Base-by-base conservation (phyloP, 1,284 basidiomycete species). In the Ganoderma resinaceum region DNA sequence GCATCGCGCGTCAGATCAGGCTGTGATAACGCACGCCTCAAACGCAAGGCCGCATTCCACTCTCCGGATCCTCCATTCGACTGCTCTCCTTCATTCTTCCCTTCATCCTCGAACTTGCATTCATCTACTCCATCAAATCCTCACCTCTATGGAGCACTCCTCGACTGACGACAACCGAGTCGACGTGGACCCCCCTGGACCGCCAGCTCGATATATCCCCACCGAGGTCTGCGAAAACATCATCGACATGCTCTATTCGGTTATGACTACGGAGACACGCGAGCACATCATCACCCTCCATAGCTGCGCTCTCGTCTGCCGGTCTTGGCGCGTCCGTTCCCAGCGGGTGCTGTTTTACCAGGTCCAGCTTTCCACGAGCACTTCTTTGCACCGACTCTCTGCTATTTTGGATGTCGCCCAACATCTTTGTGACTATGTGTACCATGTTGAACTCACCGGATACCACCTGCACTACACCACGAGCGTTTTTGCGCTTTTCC, bases 171-270 rank as follows among this genome's bases (percentile, higher is more conserved):
- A 38, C 37, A 12, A n/a, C n/a, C n/a, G n/a, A n/a, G 42, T 49
- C 46, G 3, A 49, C 4, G 23, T 26, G 23, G 46, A 26, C 7
- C 5, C 3, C 23, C 14, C 23, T 0, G 23, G 11, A 23, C 23
- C 46, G 46, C 23, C 46, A 12, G 11, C 9, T 4, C 3, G 23
- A 14, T 8, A 53, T 31, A 58, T 58, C 33, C 55, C 55, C 33
- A 31, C 31, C 33, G 55, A 58, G 18, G 33, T 58, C 33, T 58
- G 55, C 33, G 55, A 58, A 37, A 58, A 35, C n/a, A 35, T 58
- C 18, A 58, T 58, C 55, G 55, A 58, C 20, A 37, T 37, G 55
- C 55, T 58, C 4, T 35, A 37, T 11, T 58, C 55, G 7, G 2
- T 11, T 1, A 0, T 12, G 9, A 23, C 3, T 23, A 4, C 0